Evolutionary conservation across 345 rosid species (phyloP), one percentile per base, ranked within the genome.

Genomic region (Carallia pectinifolia): DNA sequence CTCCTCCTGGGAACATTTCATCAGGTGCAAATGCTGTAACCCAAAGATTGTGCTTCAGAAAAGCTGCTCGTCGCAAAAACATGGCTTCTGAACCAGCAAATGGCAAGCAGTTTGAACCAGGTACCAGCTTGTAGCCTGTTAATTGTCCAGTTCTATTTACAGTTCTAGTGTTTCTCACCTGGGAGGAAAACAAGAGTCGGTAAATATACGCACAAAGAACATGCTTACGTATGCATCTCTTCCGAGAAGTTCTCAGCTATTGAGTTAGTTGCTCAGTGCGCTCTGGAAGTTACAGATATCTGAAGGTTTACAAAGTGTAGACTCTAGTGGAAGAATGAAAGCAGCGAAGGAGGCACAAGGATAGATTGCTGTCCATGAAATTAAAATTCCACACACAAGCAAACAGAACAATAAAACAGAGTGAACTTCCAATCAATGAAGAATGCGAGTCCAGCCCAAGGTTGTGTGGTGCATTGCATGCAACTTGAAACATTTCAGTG

Each of bases 1-100:
- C 98, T 71, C 98, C 98, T 65, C 98, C 98, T 2, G 97, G 98
- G 68, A 82, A 90, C 83, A 79, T 86, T 79, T 92, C 93, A 13
- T 79, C 84, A 6, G 62, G 78, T 63, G 89, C 71, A 67, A 85
- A 92, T 50, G 90, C 85, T 31, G 98, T 92, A 33, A 90, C 95
- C 97, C 98, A 92, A 6, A 90, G 89, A 67, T 89, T 90, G 71
- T 90, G 97, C 76, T 87, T 89, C 76, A 92, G 73, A 74, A 92
- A 90, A 36, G 98, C 85, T 38, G 98, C 98, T 77, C 96, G 86
- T 70, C 95, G 86, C 69, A 92, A 77, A 84, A 92, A 80, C 71
- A 88, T 90, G 13, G 98, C 98, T 77, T 88, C 93, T 1, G 90
- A 79, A 68, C 95, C 90, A 64, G 96, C 96, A 54, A 92, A 78